Conservation (phyloP, 2,329 filamentous ascomycete species). For the Cytospora mali region DNA sequence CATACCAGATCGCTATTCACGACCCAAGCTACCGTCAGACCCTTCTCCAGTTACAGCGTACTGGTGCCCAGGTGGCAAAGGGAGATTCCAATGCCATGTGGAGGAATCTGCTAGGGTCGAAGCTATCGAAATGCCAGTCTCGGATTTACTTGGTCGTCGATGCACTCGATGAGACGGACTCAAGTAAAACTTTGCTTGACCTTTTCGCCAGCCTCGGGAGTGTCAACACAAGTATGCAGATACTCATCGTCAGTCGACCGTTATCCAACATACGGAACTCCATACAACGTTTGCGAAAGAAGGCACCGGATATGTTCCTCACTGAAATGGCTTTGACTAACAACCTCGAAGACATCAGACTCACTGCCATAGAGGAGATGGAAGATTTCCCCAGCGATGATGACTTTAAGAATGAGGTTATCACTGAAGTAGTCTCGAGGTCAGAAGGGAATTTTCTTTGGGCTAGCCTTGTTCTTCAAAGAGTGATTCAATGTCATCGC, state of each 20-base stretch:
- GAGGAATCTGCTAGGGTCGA: background rate
- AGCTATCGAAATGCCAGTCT: constrained; percentile 6
- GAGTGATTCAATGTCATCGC: constrained; percentile 29
- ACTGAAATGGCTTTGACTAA: constrained; percentile 21
- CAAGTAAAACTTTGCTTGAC: background rate
- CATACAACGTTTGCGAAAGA: constrained; percentile 6
- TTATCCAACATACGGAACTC: constrained; percentile 6
- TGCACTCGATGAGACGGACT: constrained; percentile 11
- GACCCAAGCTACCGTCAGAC: constrained; percentile 1
- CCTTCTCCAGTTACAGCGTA: background rate
- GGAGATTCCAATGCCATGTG: constrained; percentile 8
- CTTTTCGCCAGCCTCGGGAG: background rate
- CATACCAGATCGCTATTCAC: constrained; percentile 26
- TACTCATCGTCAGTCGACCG: constrained; percentile 5
- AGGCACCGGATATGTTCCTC: background rate
- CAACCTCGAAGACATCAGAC: constrained; percentile 28
- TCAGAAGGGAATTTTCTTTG: constrained; percentile 32
- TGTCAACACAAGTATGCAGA: constrained; percentile 2
- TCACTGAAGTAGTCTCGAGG: constrained; percentile 22
- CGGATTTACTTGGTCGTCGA: constrained; percentile 11
- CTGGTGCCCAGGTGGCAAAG: background rate
- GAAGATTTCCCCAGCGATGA: constrained; percentile 26
- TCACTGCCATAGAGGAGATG: constrained; percentile 29
- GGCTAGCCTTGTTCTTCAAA: constrained; percentile 29
- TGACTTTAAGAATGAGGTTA: constrained; percentile 25